Evolutionary conservation across 2,329 filamentous ascomycete species (phyloP).

Genomic region (Davidsoniella australis): DNA sequence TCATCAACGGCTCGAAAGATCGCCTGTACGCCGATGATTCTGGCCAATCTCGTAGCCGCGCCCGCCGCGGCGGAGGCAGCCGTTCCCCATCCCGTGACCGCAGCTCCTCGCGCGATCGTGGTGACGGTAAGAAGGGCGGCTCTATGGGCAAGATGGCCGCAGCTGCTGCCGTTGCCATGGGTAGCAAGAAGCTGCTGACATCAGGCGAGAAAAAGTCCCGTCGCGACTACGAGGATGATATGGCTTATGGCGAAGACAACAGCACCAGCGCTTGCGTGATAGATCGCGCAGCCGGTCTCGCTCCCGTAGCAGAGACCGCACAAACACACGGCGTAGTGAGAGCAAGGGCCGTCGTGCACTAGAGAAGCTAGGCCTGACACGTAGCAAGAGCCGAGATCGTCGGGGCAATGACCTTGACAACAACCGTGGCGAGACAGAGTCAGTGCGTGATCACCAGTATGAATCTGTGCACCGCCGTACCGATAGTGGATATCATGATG

Average conservation of each 20-base stretch:
- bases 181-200: constrained; percentile 38
- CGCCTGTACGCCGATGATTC: constrained; percentile 46
- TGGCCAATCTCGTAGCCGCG: constrained; percentile 53
- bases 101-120: constrained; percentile 15
- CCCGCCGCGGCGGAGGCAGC: constrained; percentile 30
- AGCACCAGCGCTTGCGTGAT: constrained; percentile 26
- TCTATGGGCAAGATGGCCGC: constrained; percentile 30
- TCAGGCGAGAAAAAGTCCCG: constrained; percentile 19
- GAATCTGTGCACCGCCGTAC: too few species aligned
- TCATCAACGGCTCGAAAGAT: constrained; percentile 63
- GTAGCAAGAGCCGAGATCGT: background rate
- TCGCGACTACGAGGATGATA: constrained; percentile 6
- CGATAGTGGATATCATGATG: too few species aligned
- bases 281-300: constrained; percentile 28
- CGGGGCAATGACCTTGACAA: too few species aligned
- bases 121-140: constrained; percentile 27
- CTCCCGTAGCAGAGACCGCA: constrained; percentile 17
- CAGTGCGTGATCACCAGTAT: too few species aligned
- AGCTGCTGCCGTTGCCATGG: constrained; percentile 43
- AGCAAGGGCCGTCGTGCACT: constrained; percentile 37
- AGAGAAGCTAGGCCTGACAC: constrained; percentile 38
- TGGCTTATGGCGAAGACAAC: constrained; percentile 20
- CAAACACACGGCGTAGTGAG: constrained; percentile 16
- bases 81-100: constrained; percentile 28
- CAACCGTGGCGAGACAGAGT: too few species aligned